These are phyloP conservation scores for Calonectria fujianensis DNA, from an alignment of 2,329 filamentous ascomycete genomes.

Conservation along the genomic window DNA sequence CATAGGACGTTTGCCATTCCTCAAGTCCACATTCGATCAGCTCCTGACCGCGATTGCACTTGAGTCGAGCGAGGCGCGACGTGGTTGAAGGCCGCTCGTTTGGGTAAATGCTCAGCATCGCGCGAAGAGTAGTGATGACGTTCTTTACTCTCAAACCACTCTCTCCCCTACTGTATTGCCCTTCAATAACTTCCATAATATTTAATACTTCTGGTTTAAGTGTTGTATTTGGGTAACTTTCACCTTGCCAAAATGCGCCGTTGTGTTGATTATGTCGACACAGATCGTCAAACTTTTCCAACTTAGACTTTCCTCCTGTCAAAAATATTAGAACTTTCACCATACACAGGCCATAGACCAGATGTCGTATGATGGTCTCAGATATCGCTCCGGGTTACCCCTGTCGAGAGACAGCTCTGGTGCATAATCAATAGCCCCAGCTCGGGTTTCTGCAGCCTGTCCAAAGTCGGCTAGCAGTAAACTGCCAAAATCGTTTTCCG, in stretches of 20 bases:
- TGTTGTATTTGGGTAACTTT: no score
- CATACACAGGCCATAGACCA: slow-evolving; percentile 12
- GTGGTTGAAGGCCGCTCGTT: background rate
- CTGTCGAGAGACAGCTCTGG: background rate
- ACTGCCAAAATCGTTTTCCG: no score
- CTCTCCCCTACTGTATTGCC: no score
- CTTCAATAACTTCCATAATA: no score
- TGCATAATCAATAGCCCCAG: background rate
- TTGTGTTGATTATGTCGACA: no score
- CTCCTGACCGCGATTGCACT: background rate
- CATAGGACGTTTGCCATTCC: no score
- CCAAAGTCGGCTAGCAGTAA: slow-evolving; percentile 4
- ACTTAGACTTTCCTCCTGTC: background rate
- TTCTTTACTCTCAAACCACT: background rate
- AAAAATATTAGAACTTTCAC: background rate
- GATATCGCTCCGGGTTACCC: background rate
- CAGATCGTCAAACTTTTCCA: no score
- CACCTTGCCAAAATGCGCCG: no score
- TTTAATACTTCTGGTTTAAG: no score
- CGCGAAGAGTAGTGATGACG: background rate
- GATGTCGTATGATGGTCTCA: background rate
- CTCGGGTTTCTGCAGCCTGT: background rate
- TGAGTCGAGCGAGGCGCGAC: background rate
- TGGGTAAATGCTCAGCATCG: background rate
- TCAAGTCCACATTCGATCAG: no score